Percentiles rank a stretch among this genome's conserved stretches.
Evolutionary conservation across 352 stramenopile species (phyloP).

Genomic region (Globisporangium yorkense): DNA sequence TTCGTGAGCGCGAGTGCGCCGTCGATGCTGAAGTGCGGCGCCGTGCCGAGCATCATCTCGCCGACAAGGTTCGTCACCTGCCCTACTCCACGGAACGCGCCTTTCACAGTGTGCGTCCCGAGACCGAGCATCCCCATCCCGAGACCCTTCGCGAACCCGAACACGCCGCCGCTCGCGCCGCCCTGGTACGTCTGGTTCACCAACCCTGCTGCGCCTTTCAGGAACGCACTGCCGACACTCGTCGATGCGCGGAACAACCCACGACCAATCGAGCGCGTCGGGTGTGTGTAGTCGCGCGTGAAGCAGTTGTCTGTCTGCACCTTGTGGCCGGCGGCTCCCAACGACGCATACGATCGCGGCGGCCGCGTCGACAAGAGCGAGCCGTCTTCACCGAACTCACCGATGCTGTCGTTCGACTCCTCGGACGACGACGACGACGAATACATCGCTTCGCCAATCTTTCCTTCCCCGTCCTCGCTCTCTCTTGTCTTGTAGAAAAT

Average conservation of each 20-base stretch:
- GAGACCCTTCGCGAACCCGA: constrained; percentile 84
- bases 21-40: constrained; percentile 85
- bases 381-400: constrained; percentile 35
- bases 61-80: constrained; percentile 85
- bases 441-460: constrained; percentile 36
- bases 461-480: constrained; percentile 29
- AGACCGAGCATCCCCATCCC: constrained; percentile 84
- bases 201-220: constrained; percentile 75
- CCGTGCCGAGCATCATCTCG: constrained; percentile 81
- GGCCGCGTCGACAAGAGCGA: constrained; percentile 18
- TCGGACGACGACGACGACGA: constrained; percentile 44
- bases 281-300: constrained; percentile 70
- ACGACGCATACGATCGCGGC: constrained; percentile 70
- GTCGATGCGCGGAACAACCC: constrained; percentile 79
- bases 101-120: constrained; percentile 83
- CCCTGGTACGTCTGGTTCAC: constrained; percentile 87
- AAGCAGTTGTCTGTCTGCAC: constrained; percentile 86
- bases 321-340: constrained; percentile 80
- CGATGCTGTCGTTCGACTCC: constrained; percentile 24
- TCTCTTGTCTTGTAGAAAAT: constrained; percentile 79
- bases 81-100: constrained; percentile 75
- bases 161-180: constrained; percentile 73
- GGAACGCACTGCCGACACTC: constrained; percentile 78
- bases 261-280: constrained; percentile 70
- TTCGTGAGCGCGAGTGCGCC: constrained; percentile 78